Conservation (phyloP, 305 asterid genomes). For the Solanum hybrid region DNA sequence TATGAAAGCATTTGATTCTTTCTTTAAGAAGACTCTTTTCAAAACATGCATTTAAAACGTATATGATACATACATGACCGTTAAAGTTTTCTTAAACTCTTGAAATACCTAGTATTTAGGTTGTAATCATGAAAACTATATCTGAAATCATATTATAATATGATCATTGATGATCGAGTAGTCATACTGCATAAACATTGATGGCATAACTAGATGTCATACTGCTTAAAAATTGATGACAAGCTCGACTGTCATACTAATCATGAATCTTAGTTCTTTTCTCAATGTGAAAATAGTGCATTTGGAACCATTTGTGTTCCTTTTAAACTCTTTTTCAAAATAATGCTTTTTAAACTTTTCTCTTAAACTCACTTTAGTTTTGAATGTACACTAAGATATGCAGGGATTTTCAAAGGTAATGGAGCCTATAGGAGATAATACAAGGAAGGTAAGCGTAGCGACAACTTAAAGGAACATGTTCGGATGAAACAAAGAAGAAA, state of each 20-base stretch:
- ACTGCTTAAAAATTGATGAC: background rate
- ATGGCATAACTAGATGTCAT: background rate
- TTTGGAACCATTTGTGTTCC: background rate
- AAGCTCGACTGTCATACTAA: background rate
- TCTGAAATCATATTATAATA: background rate
- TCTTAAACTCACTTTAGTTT: background rate
- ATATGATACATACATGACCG: background rate
- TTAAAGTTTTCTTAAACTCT: background rate
- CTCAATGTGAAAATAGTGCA: background rate
- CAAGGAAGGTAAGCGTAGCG: background rate
- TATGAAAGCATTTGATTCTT: background rate
- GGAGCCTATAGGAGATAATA: background rate
- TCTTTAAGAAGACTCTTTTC: background rate
- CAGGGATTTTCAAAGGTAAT: background rate
- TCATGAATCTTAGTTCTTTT: too few species aligned
- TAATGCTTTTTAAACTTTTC: too few species aligned
- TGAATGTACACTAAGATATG: background rate
- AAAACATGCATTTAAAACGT: background rate
- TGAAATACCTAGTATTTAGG: background rate
- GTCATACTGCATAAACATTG: background rate
- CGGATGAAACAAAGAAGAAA: too few species aligned
- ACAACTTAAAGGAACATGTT: background rate
- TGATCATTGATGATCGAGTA: background rate
- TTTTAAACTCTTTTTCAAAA: background rate
- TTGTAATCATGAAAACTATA: background rate